Evolutionary conservation across 768 basidiomycete species (phyloP).

Genomic region (Solioccasus polychromus): DNA sequence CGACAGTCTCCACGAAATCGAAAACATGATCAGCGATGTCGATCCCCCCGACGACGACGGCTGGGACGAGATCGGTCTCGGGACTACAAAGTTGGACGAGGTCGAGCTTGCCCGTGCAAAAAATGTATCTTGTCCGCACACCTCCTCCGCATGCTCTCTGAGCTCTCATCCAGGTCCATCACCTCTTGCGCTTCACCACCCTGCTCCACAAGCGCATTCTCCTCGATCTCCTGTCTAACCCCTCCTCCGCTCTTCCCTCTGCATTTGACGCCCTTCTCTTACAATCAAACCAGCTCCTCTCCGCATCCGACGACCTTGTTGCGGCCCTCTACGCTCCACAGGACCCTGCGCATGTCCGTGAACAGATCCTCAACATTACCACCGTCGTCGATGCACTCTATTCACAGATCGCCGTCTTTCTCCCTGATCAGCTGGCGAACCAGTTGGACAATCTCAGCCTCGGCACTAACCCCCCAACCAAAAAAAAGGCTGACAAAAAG

Average conservation of each 20-base stretch:
- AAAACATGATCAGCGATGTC: slow-evolving; percentile 47
- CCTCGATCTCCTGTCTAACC: slow-evolving; percentile 44
- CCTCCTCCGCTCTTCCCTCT: slow-evolving; percentile 23
- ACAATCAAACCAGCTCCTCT: slow-evolving; percentile 50
- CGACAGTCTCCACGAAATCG: slow-evolving; percentile 60
- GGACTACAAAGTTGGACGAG: slow-evolving; percentile 43
- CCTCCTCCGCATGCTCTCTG: slow-evolving; percentile 1
- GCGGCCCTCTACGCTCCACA: slow-evolving; percentile 68
- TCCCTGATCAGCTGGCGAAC: slow-evolving; percentile 20
- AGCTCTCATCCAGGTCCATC: slow-evolving; percentile 45
- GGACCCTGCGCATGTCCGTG: slow-evolving; percentile 39
- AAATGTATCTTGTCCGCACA: slow-evolving; percentile 42
- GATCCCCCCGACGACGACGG: slow-evolving; percentile 39
- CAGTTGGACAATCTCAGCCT: slow-evolving; percentile 26
- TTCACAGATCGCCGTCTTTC: slow-evolving; percentile 21
- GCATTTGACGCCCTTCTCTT: slow-evolving; percentile 51
- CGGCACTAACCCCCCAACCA: slow-evolving; percentile 7
- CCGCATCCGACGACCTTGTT: slow-evolving; percentile 63
- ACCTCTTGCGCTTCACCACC: slow-evolving; percentile 54
- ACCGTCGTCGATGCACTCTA: slow-evolving; percentile 38
- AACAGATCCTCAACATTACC: slow-evolving; percentile 39
- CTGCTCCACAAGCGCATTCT: slow-evolving; percentile 62
- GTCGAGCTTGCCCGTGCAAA: slow-evolving; percentile 56
- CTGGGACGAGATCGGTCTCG: slow-evolving; percentile 59
- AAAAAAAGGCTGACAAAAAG: slow-evolving; percentile 39